A percentile compares a stretch with the other conserved stretches of the same genome.
phyloP scores from a whole-genome alignment of 768 basidiomycete genomes.

The Exsudoporus frostii region DNA sequence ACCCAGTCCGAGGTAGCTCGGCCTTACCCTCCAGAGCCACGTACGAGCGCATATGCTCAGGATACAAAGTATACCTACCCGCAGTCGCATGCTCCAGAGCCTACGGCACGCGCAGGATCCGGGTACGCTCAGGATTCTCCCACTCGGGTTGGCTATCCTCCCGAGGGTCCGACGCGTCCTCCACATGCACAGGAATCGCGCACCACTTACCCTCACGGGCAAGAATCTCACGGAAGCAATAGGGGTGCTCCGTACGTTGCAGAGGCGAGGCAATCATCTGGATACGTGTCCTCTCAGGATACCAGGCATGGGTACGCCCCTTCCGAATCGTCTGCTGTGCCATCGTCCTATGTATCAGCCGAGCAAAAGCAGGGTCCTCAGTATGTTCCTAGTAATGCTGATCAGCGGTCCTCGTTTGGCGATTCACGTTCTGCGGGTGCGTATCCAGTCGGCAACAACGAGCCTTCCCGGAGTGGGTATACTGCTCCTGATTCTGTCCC shows the following conservation, averaged over 20 bases:
- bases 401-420: conserved; percentile 20
- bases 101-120: conserved; percentile 12
- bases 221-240: conserved; percentile 17
- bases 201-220: conserved; percentile 10
- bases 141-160: conserved; percentile 12
- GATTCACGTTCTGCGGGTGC: conserved; percentile 21
- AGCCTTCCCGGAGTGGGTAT: conserved; percentile 13
- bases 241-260: conserved; percentile 10
- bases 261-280: conserved; percentile 22
- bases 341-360: conserved; percentile 14
- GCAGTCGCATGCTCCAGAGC: conserved; percentile 17
- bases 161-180: conserved; percentile 15
- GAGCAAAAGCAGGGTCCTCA: conserved; percentile 21
- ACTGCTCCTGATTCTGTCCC: conserved; percentile 15
- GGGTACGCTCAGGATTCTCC: conserved; percentile 16
- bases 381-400: conserved; percentile 15
- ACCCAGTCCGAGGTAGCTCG: conserved; percentile 18
- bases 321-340: conserved; percentile 13
- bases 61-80: conserved; percentile 23
- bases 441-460: conserved; percentile 12
- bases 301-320: conserved; percentile 19
- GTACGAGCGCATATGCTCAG: conserved; percentile 23
- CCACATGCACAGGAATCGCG: conserved; percentile 19
- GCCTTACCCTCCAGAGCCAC: conserved; percentile 15
- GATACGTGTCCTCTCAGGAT: conserved; percentile 18